Evolutionary conservation across 371 early-diverging fungal genomes (phyloP), one percentile per base, ranked within the genome.

Genomic region (Dinochytrium kinnereticum): DNA sequence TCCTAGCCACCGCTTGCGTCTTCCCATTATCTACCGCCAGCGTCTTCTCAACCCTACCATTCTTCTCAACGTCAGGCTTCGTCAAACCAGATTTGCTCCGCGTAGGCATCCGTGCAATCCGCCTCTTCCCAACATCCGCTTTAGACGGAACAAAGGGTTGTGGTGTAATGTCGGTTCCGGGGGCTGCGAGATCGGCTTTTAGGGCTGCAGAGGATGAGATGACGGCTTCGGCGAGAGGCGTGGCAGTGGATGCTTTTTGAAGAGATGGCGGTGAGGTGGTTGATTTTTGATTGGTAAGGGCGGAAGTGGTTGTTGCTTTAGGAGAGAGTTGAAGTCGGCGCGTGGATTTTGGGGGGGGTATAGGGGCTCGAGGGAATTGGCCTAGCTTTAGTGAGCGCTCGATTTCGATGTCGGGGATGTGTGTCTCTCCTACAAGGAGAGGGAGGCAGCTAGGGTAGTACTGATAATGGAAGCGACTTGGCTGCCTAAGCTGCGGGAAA

Each of bases 371-470:
- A 13, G 49, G 49, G 49, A 44, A n/a, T n/a, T n/a, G n/a, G n/a
- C n/a, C 50, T n/a, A 51, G 51, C 13, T 21, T 10, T 17, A 71
- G 19, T 37, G 40, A 67, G 37, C 66, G 38, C 5, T 72, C 40
- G 10, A 72, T 64, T 34, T 74, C 74, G 3, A 21, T 44, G 3
- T 24, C 19, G 3, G 75, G 49, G 1, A 80, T 33, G 7, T 31
- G 34, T 19, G 53, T 36, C 5, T 59, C 30, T 17, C 76, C 76
- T 0, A 77, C 78, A 39, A 81, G 64, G 34, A 44, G 40, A n/a
- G 67, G 31, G 1, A 81, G 53, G 40, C 57, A 68, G 7, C 65
- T 37, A 13, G 75, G 70, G 50, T 61, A 77, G 17, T 39, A 51
- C 21, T 75, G 38, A 59, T 75, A 81, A 19, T 59, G 2, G 1